phyloP scores from a whole-genome alignment of 768 basidiomycete species.

The Amanita fuliginea region DNA sequence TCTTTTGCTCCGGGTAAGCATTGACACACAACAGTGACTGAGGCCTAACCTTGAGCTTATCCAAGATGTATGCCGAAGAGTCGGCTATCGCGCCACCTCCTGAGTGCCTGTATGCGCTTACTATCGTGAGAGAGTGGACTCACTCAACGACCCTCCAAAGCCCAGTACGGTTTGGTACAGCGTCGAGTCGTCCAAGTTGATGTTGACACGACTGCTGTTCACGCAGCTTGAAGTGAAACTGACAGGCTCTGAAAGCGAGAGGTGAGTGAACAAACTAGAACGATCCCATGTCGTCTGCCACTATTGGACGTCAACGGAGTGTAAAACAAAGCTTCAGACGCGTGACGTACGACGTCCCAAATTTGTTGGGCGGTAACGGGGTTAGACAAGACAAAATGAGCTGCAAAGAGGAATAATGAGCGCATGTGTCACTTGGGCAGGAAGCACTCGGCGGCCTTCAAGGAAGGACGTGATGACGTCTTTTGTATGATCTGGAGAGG shows the following conservation, averaged over 20 bases:
- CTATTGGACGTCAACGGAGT: conserved; percentile 16
- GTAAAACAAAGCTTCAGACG: neutral
- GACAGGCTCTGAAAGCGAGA: conserved; percentile 35
- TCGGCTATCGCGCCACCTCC: conserved; percentile 36
- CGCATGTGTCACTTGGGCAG: conserved; percentile 7
- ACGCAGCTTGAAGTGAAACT: conserved; percentile 46
- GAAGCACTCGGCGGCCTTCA: no score
- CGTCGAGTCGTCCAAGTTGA: conserved; percentile 43
- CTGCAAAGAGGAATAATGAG: conserved; percentile 4
- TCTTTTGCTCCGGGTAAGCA: conserved; percentile 21
- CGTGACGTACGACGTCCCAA: conserved; percentile 36
- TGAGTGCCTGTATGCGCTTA: neutral
- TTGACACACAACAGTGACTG: neutral
- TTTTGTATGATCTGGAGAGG: neutral
- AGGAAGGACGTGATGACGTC: neutral
- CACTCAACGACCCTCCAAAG: conserved; percentile 60
- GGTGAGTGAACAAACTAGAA: conserved; percentile 38
- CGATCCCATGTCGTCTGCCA: conserved; percentile 52
- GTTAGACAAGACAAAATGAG: conserved; percentile 10
- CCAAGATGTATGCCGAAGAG: conserved; percentile 51
- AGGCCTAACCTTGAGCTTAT: conserved; percentile 47
- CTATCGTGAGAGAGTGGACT: conserved; percentile 2
- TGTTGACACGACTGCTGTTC: conserved; percentile 43
- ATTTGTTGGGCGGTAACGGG: conserved; percentile 36
- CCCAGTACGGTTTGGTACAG: conserved; percentile 54